Evolutionary conservation across 2,329 filamentous ascomycete genomes (phyloP).

Genomic region (Talaromyces islandicus): DNA sequence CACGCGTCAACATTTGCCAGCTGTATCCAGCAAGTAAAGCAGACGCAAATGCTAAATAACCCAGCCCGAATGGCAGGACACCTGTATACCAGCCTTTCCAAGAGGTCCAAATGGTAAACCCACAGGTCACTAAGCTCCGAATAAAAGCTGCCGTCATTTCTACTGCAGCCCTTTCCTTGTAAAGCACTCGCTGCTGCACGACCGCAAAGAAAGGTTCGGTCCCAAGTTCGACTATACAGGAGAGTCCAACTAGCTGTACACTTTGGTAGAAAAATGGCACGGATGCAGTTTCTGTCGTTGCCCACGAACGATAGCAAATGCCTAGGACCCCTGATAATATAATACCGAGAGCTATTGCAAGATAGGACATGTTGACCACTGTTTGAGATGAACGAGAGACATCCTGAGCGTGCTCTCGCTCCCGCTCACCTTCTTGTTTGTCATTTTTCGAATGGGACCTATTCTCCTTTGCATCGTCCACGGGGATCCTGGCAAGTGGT

Average conservation of each 20-base stretch:
- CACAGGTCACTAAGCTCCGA: constrained; percentile 71
- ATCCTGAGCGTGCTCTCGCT: not conserved
- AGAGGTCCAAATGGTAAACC: constrained; percentile 60
- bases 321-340: constrained; percentile 60
- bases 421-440: not conserved
- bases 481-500: constrained; percentile 23
- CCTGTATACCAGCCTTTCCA: constrained; percentile 53
- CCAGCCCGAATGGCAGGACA: constrained; percentile 81
- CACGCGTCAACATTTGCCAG: constrained; percentile 53
- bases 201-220: constrained; percentile 87
- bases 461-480: constrained; percentile 11
- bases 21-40: constrained; percentile 66
- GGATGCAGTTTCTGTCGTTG: constrained; percentile 43
- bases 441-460: not conserved
- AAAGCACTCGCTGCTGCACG: constrained; percentile 73
- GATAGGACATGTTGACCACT: constrained; percentile 81
- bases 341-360: constrained; percentile 65
- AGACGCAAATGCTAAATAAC: constrained; percentile 71
- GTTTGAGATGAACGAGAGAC: constrained; percentile 52
- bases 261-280: constrained; percentile 61
- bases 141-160: constrained; percentile 77
- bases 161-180: constrained; percentile 71
- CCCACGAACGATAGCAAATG: constrained; percentile 58
- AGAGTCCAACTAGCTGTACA: constrained; percentile 50
- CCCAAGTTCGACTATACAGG: constrained; percentile 66